phyloP scores from a whole-genome alignment of 495 filamentous ascomycete genomes.

The Oidiodendron maius region DNA sequence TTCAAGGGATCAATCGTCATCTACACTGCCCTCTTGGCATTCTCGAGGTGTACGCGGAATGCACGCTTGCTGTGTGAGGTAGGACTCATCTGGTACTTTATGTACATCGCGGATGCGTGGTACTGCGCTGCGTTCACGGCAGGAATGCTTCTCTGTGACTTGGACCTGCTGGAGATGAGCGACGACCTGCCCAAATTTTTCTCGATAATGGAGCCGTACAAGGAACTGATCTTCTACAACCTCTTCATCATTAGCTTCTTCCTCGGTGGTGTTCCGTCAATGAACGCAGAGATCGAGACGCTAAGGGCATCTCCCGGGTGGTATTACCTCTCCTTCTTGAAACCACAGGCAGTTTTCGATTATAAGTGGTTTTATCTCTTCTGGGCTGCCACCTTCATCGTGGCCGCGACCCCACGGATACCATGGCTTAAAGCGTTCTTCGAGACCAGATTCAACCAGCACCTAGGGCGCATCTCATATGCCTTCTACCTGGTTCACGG shows the following conservation, averaged over 20 bases:
- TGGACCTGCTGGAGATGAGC: conserved; percentile 36
- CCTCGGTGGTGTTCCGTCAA: conserved; percentile 41
- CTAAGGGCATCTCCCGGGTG: conserved; percentile 35
- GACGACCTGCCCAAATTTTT: conserved; percentile 35
- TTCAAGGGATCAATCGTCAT: conserved; percentile 59
- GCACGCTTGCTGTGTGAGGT: conserved; percentile 40
- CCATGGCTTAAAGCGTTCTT: conserved; percentile 46
- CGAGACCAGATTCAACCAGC: conserved; percentile 50
- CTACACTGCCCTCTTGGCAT: conserved; percentile 52
- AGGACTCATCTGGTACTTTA: conserved; percentile 46
- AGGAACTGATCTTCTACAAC: conserved; percentile 36
- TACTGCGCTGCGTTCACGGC: conserved; percentile 37
- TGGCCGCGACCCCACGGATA: conserved; percentile 49
- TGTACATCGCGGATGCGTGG: conserved; percentile 44
- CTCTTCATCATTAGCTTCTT: conserved; percentile 36
- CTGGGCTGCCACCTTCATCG: conserved; percentile 44
- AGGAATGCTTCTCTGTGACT: conserved; percentile 42
- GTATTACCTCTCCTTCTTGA: conserved; percentile 39
- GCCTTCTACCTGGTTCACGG: conserved; percentile 53
- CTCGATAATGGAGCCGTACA: conserved; percentile 29
- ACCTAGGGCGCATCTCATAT: conserved; percentile 54
- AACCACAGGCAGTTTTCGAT: conserved; percentile 45
- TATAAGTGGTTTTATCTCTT: conserved; percentile 51
- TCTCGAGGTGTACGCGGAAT: conserved; percentile 40
- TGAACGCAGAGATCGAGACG: conserved; percentile 25